Evolutionary conservation across 177 flowering plant genomes (phyloP), one percentile per base, ranked within the genome.

Genomic region (Vitis hybrid): DNA sequence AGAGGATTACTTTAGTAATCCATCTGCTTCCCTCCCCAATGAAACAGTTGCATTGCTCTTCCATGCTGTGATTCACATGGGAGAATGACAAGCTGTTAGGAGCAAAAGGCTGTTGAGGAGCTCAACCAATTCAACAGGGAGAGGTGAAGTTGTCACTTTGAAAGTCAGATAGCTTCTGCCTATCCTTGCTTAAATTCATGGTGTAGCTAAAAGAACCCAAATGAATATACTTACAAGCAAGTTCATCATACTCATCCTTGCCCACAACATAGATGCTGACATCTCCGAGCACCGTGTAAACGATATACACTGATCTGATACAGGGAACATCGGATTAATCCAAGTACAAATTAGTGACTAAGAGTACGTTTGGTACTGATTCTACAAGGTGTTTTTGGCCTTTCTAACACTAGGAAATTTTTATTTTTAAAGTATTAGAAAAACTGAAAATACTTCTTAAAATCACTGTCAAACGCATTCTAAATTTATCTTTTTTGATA

Each of bases 191-290:
- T 24, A 57, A 62, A 27, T 11, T 30, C n/a, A 30, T 18, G 51
- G 35, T 17, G 56, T 15, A 70, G 1, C 11, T 32, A 48, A 58
- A 35, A 15, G 57, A 65, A 5, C 14, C 14, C 21, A 48, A 12
- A 17, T 17, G 15, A 9, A 35, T 58, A 57, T 53, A 84, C 98
- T 88, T 82, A 93, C 98, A 88, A n/a, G 97, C 88, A 69, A 93
- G 95, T 81, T 93, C 98, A 73, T 93, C 98, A 68, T 93, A 93
- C 67, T 85, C 94, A 74, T 93, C 98, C 84, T 93, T 93, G 80
- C 98, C 98, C 61, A 93, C 95, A 65, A 88, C 85, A 70, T 74
- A 93, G 65, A 93, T 73, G 81, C 94, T 89, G 72, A 93, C 89
- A 81, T 89, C 98, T 64, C 98, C 97, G 54, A 93, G 92, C 70